Base-by-base conservation (phyloP, 306 rosid species). In the Begonia peltatifolia region DNA sequence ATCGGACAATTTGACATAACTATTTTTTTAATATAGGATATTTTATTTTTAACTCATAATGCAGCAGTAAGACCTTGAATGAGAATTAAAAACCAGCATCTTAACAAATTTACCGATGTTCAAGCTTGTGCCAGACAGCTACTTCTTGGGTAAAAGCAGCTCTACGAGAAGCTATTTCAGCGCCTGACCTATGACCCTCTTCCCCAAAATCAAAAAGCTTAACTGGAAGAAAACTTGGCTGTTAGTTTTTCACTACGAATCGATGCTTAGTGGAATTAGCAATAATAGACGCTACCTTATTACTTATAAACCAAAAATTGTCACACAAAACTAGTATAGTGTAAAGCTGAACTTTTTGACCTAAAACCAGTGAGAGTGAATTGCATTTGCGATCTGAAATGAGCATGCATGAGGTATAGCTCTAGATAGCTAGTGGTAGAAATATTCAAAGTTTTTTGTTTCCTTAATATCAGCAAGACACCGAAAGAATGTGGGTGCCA, bases 141-240 rank as follows among this genome's bases (percentile, higher is more conserved):
- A 86, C 95, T 74, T 82, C 95, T 68, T 86, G 93, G 12, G 86
- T 79, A 68, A 86, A 86, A 58, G 95, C 93, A 44, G 93, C 81
- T 65, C 95, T 69, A 58, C 82, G 69, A 36, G 95, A 86, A 47
- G 93, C 93, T 69, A 87, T 73, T 80, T 87, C 95, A 12, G 88
- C 93, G 0, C 79, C 93, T 48, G 95, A 77, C 44, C 93, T 74
- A 51, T 87, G 95, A 17, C 86, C 88, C 64, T 83, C 95, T 78
- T 87, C 95, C 41, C 95, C 95, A 93, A 93, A 87, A 51, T 87
- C 95, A 58, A 87, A 86, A 60, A 87, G 88, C 66, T 87, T 87
- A 54, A 83, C 95, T 87, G 82, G 65, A 23, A 38, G 56, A 12
- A 38, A 15, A 13, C 15, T 59, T 11, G 50, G 41, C 49, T 11